Conservation (phyloP, 345 rosid species). For the Zanthoxylum bungeanum region DNA sequence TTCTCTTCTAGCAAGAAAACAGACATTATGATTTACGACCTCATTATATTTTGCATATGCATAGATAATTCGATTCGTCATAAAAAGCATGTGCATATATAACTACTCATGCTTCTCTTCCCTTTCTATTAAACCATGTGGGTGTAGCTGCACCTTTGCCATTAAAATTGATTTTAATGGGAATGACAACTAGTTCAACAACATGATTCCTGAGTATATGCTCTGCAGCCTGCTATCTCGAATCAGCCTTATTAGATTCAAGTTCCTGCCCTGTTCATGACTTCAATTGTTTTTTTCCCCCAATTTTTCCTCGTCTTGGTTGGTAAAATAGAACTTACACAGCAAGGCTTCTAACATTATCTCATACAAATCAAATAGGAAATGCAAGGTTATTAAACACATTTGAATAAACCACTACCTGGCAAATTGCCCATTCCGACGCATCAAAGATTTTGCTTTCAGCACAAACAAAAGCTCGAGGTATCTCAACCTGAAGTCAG, state of each 20-base stretch:
- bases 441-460: constrained; percentile 99
- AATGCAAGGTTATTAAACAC: neutral
- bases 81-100: neutral
- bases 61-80: neutral
- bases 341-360: neutral
- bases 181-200: neutral
- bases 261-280: neutral
- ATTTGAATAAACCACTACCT: constrained; percentile 45
- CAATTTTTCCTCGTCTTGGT: neutral
- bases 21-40: neutral
- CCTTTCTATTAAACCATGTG: neutral
- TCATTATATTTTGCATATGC: neutral
- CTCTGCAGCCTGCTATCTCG: neutral
- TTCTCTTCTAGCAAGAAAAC: neutral
- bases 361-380: neutral
- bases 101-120: neutral
- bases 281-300: neutral
- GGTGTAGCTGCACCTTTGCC: neutral
- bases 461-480: constrained; percentile 97
- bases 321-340: neutral
- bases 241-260: neutral
- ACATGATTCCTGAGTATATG: neutral
- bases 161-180: neutral
- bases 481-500: constrained; percentile 77
- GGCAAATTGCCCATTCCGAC: constrained; percentile 99